Base-by-base conservation (phyloP, 2,329 filamentous ascomycete genomes). In the Neonectria punicea region DNA sequence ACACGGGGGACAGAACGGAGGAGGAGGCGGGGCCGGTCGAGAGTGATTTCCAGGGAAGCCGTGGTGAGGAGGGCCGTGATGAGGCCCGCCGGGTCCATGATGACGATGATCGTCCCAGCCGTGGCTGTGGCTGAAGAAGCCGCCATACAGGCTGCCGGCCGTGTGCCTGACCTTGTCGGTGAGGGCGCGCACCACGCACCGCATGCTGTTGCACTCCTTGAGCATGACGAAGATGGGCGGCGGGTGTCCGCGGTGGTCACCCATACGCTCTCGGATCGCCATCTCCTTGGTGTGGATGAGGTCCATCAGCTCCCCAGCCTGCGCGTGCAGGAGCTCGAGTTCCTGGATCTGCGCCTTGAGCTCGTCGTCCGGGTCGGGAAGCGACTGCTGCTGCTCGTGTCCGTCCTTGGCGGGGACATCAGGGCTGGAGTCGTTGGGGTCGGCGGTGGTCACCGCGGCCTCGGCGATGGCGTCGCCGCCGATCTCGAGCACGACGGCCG, bases 321-420 rank as follows among this genome's bases (percentile, higher is more conserved):
- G 81, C 53, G 76, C 73, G 67, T 78, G 79, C 66, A 86, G 78
- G 49, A 77, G 76, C 47, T 82, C 78, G 46, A 86, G 74, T 50
- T 85, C 82, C 14, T 77, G 77, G n/a, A 86, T 68, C 60, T 85
- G 79, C 11, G 78, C 74, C 22, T 83, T 78, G 3, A 85, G 67
- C 46, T 77, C 75, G 53, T 72, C 69, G n/a, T 76, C 73, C 13
- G 63, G 55, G 16, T 70, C 67, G 53, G 66, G 61, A 30, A 87
- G 68, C 20, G 72, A 44, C 32, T 55, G 36, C 50, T 56, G 57
- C 13, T 44, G 53, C 16, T 59, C 51, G 39, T 46, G 67, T 53
- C 66, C 63, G 53, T 9, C 53, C 46, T 5, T 58, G 59, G 7
- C 44, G 8, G 43, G 14, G n/a, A 57, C 34, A n/a, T 61, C 39